These are phyloP conservation scores for Mortierella polycephala DNA, from an alignment of 371 early-diverging fungal species.

Conservation along the genomic window DNA sequence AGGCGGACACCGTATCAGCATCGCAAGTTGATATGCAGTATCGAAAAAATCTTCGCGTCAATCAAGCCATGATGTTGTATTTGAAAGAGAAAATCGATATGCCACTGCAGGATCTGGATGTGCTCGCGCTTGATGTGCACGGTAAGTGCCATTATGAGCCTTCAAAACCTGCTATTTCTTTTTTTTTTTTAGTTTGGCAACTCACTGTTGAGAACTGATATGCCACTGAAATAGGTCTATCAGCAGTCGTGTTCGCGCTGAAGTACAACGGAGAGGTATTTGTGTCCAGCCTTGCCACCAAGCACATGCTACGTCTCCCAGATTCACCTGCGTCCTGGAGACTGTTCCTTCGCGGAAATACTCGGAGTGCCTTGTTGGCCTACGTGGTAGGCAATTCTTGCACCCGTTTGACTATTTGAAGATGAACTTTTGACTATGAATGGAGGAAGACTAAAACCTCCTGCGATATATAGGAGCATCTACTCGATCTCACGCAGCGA, in stretches of 20 bases:
- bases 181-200: not conserved
- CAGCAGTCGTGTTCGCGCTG: constrained; percentile 15
- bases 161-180: not conserved
- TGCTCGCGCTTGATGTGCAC: constrained; percentile 23
- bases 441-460: constrained; percentile 1
- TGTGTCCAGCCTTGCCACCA: constrained; percentile 21
- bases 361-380: constrained; percentile 12
- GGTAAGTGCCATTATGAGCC: constrained; percentile 9
- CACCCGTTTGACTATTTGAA: constrained; percentile 1
- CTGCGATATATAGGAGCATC: constrained; percentile 5
- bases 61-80: constrained; percentile 25
- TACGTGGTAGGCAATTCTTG: constrained; percentile 12
- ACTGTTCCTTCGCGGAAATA: constrained; percentile 13
- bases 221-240: constrained; percentile 15
- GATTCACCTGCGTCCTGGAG: constrained; percentile 16
- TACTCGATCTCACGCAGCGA: constrained; percentile 1
- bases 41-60: constrained; percentile 26
- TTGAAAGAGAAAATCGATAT: constrained; percentile 11
- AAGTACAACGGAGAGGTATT: constrained; percentile 18
- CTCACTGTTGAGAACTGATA: not conserved
- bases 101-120: constrained; percentile 15
- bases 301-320: constrained; percentile 25
- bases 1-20: constrained; percentile 1
- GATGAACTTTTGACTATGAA: not conserved
- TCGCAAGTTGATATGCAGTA: constrained; percentile 19